phyloP scores from a whole-genome alignment of 1,284 basidiomycete genomes.

The Tilletia caries region DNA sequence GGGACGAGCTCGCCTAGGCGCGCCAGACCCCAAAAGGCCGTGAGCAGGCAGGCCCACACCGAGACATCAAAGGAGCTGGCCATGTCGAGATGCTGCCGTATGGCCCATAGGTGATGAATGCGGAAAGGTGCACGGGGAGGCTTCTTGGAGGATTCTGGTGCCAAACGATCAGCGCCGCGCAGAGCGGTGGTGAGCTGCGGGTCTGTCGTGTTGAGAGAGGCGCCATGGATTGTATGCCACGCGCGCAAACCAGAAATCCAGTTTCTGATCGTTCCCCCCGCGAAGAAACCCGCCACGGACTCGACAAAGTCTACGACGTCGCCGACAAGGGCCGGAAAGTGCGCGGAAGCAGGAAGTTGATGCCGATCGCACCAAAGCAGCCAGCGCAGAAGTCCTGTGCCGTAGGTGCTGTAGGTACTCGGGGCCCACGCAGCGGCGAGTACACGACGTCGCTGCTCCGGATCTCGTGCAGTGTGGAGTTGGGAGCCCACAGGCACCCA shows the following conservation, averaged over 20 bases:
- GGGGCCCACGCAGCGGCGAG: background rate
- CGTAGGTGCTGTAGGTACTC: background rate
- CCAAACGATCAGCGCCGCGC: background rate
- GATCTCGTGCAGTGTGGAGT: background rate
- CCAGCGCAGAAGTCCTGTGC: conserved; percentile 1
- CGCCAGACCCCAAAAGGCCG: background rate
- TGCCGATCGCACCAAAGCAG: background rate
- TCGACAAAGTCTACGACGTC: background rate
- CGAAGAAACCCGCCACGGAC: background rate
- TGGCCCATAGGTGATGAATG: background rate
- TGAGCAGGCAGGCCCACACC: background rate
- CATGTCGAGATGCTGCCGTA: background rate
- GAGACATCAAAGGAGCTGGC: background rate
- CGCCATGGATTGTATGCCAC: background rate
- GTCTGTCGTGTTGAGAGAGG: background rate
- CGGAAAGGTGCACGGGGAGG: background rate
- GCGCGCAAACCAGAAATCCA: background rate
- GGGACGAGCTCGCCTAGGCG: background rate
- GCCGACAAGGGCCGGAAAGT: background rate
- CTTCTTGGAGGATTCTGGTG: background rate
- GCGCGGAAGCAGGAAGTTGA: background rate
- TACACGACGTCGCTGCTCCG: background rate
- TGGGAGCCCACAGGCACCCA: background rate
- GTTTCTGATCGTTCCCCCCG: background rate
- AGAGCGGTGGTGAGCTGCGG: background rate